These are phyloP conservation scores for Verticillium klebahnii DNA, from an alignment of 2,329 filamentous ascomycete species.

Conservation along the genomic window DNA sequence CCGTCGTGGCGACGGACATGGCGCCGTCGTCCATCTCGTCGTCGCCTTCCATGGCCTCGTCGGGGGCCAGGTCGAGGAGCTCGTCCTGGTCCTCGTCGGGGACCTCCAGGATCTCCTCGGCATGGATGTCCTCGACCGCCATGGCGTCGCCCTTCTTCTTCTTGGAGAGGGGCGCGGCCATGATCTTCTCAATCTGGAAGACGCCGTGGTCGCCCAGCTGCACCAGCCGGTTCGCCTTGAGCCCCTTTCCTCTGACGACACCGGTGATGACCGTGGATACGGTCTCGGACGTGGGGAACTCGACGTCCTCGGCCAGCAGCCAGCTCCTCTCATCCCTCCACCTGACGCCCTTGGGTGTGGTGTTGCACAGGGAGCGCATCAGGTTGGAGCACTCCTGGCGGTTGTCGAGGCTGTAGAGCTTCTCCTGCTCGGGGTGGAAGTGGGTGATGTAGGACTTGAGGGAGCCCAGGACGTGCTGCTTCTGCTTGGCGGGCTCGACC, in stretches of 20 bases:
- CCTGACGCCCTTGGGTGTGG: conserved; percentile 85
- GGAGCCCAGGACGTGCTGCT: conserved; percentile 70
- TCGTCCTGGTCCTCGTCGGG: conserved; percentile 81
- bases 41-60: conserved; percentile 66
- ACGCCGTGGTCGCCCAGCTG: conserved; percentile 93
- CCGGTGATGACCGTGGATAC: conserved; percentile 75
- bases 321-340: conserved; percentile 96
- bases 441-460: conserved; percentile 90
- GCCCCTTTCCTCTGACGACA: conserved; percentile 74
- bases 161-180: conserved; percentile 63
- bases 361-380: conserved; percentile 85
- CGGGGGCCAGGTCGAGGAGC: conserved; percentile 77
- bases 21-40: conserved; percentile 37
- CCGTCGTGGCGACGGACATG: conserved; percentile 32
- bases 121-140: conserved; percentile 56
- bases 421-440: conserved; percentile 90
- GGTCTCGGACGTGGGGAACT: conserved; percentile 59
- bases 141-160: conserved; percentile 61
- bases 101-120: conserved; percentile 58
- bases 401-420: conserved; percentile 82
- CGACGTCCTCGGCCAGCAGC: conserved; percentile 83
- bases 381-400: conserved; percentile 88
- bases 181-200: conserved; percentile 88
- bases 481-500: conserved; percentile 74
- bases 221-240: conserved; percentile 86